Conservation (phyloP, 225 moss, liverwort and hornwort species). For the Sphagnum contortum region DNA sequence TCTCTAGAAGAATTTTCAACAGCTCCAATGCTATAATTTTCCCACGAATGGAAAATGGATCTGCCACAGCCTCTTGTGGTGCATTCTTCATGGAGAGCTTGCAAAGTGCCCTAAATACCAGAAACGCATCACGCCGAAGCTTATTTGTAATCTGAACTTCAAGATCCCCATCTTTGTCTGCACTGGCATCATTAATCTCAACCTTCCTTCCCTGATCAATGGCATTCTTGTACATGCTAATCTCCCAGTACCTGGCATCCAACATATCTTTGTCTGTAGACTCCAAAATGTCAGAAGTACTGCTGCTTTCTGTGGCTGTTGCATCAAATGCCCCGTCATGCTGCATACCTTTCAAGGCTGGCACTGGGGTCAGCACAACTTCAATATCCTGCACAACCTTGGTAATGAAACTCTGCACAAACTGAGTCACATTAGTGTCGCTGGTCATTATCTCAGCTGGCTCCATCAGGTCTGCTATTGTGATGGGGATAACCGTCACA, state of each 20-base stretch:
- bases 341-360: conserved; percentile 68
- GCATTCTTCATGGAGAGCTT: conserved; percentile 99
- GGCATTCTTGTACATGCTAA: conserved; percentile 95
- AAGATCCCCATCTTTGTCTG: conserved; percentile 91
- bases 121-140: conserved; percentile 90
- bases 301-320: conserved; percentile 61
- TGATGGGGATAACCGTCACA: conserved; percentile 87
- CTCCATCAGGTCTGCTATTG: conserved; percentile 99
- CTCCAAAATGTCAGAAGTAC: conserved; percentile 78
- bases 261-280: conserved; percentile 97
- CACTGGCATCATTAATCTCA: conserved; percentile 65
- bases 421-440: conserved; percentile 85
- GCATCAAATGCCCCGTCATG: conserved; percentile 98
- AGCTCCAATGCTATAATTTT: conserved; percentile 94
- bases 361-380: conserved; percentile 85
- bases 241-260: conserved; percentile 99
- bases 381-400: conserved; percentile 99
- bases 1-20: conserved; percentile 91
- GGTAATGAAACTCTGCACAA: conserved; percentile 96
- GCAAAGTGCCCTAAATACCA: conserved; percentile 96
- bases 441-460: conserved; percentile 89
- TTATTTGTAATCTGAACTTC: conserved; percentile 97
- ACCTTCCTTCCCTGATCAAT: conserved; percentile 78
- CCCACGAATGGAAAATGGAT: conserved; percentile 93
- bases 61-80: conserved; percentile 82